Percentiles rank a stretch among this genome's conserved stretches.
Conservation (phyloP, 345 rosid species). For the Limnanthes douglasii region DNA sequence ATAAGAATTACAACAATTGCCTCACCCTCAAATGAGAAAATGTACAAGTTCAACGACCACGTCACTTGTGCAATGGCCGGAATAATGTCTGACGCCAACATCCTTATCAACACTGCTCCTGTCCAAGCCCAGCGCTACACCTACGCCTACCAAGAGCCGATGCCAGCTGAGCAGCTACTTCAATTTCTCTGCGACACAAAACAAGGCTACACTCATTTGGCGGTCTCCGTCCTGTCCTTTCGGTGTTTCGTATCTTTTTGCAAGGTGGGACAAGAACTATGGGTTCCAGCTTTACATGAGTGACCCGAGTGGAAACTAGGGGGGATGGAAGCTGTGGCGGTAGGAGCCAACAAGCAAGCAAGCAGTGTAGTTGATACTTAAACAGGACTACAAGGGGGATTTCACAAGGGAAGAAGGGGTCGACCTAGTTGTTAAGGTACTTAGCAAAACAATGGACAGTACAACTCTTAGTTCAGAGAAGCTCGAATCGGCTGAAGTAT, state of each 20-base stretch:
- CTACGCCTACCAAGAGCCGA: conserved; percentile 81
- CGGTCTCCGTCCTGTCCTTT: conserved; percentile 93
- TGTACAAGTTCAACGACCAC: conserved; percentile 97
- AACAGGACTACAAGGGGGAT: conserved; percentile 71
- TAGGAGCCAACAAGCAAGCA: conserved; percentile 93
- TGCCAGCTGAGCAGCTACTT: conserved; percentile 94
- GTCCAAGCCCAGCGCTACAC: conserved; percentile 93
- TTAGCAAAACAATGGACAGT: conserved; percentile 92
- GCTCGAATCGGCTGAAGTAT: conserved; percentile 78
- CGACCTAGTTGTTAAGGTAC: conserved; percentile 71
- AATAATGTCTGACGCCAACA: conserved; percentile 97
- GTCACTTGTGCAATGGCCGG: conserved; percentile 97
- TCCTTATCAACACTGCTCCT: conserved; percentile 83
- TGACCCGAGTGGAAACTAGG: conserved; percentile 91
- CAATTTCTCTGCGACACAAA: conserved; percentile 94
- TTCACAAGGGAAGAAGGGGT: conserved; percentile 70
- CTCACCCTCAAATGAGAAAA: conserved; percentile 78
- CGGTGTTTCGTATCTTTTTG: conserved; percentile 86
- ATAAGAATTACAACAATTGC: too few species aligned
- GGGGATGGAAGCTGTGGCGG: conserved; percentile 95
- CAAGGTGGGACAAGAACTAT: conserved; percentile 88
- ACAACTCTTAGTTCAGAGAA: conserved; percentile 80
- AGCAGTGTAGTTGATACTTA: too few species aligned
- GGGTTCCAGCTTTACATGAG: conserved; percentile 96
- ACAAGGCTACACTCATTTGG: conserved; percentile 95